Evolutionary conservation across 768 basidiomycete species (phyloP), one percentile per base, ranked within the genome.

Genomic region (Gloeopeniophorella convolvens): DNA sequence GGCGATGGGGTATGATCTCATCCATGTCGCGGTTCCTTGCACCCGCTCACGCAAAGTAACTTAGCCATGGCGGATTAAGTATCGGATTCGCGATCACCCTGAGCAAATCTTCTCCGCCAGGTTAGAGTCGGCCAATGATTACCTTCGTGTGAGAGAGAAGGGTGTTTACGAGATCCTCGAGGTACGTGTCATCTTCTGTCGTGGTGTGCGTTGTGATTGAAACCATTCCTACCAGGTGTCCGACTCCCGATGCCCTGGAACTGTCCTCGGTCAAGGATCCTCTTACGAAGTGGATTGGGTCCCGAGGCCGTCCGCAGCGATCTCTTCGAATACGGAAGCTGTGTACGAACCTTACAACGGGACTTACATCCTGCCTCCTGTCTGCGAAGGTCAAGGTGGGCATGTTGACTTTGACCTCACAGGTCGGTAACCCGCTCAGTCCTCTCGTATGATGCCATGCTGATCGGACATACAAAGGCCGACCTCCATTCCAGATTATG

Each of bases 401-500:
- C 80, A 90, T 60, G 86, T 92, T 43, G 89, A 91, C 54, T 72
- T 97, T n/a, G 82, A 85, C 16, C 70, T 97, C 39, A 77, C 75
- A 45, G 90, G 90, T 85, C 48, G 34, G n/a, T n/a, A n/a, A n/a
- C n/a, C n/a, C n/a, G n/a, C n/a, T n/a, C n/a, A n/a, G n/a, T 36
- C 27, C 12, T 45, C 37, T 39, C 18, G 20, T 30, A 4, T 28
- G 15, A 21, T 13, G 3, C 5, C 26, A 44, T 35, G 42, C 24
- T 15, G n/a, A 28, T 50, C 21, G 18, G 12, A 27, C 40, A 33
- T 21, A 12, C 2, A 23, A 59, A 88, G 93, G 93, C 43, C 81
- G 83, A 18, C 83, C 90, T n/a, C 93, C 93, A 0, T 97, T 94
- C 77, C 85, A 95, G 63, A 82, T 95, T 55, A 84, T 79, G 76